A percentile compares a stretch with the other conserved stretches of the same genome.
phyloP scores from a whole-genome alignment of 768 basidiomycete species.

The Xerocomus spinulosus region DNA sequence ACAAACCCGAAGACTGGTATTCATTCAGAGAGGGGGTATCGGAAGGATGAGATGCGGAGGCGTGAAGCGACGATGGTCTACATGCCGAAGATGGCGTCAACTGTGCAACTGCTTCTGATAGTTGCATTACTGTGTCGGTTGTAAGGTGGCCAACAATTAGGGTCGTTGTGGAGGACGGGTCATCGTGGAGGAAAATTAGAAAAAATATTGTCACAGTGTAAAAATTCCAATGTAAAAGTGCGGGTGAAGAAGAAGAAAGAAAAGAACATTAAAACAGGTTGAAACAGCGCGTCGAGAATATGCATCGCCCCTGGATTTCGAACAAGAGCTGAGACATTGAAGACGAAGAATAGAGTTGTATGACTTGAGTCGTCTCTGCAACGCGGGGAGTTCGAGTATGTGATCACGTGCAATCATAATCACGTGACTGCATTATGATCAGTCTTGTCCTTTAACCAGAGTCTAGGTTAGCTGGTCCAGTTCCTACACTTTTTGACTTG shows the following conservation, averaged over 20 bases:
- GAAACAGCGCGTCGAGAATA: slow-evolving; percentile 10
- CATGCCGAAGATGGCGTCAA: slow-evolving; percentile 13
- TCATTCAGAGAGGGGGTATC: slow-evolving; percentile 34
- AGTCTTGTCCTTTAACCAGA: neutral
- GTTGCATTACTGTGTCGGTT: slow-evolving; percentile 18
- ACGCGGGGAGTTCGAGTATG: slow-evolving; percentile 4
- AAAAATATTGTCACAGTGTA: slow-evolving; percentile 25
- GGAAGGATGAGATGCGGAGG: slow-evolving; percentile 39
- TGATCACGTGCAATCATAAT: neutral
- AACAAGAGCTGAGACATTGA: slow-evolving; percentile 8
- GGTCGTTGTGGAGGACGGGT: slow-evolving; percentile 14
- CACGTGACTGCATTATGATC: neutral
- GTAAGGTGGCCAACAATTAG: slow-evolving; percentile 18
- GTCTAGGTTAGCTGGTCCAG: too few species aligned
- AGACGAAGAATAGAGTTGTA: slow-evolving; percentile 5
- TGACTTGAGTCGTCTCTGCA: neutral
- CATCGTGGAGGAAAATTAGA: too few species aligned
- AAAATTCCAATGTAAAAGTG: slow-evolving; percentile 15
- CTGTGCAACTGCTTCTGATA: slow-evolving; percentile 15
- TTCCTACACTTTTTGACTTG: too few species aligned
- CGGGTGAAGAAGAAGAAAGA: slow-evolving; percentile 1
- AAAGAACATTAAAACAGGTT: neutral
- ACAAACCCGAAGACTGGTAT: slow-evolving; percentile 42
- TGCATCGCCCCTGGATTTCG: slow-evolving; percentile 2
- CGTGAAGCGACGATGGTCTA: slow-evolving; percentile 17